phyloP scores from a whole-genome alignment of 495 filamentous ascomycete species.

The Parachaetomium inaequale region DNA sequence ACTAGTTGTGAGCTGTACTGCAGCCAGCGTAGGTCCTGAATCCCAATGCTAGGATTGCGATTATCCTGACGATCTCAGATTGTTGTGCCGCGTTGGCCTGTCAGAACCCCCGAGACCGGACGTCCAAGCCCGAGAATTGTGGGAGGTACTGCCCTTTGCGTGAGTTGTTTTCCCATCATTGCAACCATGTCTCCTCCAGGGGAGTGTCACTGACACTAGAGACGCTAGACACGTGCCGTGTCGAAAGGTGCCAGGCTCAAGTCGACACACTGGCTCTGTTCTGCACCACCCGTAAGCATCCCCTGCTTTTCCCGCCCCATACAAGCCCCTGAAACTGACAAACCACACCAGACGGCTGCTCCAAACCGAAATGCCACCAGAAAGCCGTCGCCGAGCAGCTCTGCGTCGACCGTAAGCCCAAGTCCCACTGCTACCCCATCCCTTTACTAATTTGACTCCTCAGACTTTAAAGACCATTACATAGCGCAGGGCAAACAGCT shows the following conservation, averaged over 20 bases:
- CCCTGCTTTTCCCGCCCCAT: neutral
- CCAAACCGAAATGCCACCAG: slow-evolving; percentile 21
- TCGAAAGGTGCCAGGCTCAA: slow-evolving; percentile 17
- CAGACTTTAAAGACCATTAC: slow-evolving; percentile 30
- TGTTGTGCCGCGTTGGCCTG: slow-evolving; percentile 18
- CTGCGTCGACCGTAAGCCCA: slow-evolving; percentile 22
- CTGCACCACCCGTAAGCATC: slow-evolving; percentile 21
- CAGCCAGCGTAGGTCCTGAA: slow-evolving; percentile 26
- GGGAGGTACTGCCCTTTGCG: slow-evolving; percentile 24
- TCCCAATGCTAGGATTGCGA: neutral
- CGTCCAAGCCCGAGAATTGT: neutral
- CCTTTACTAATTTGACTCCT: neutral
- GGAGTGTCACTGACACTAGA: neutral
- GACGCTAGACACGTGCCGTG: slow-evolving; percentile 26
- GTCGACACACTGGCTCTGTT: slow-evolving; percentile 22
- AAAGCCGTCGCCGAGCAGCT: slow-evolving; percentile 22
- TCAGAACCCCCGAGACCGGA: slow-evolving; percentile 8
- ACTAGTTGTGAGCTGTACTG: slow-evolving; percentile 24
- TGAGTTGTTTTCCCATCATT: slow-evolving; percentile 1
- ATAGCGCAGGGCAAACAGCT: slow-evolving; percentile 23
- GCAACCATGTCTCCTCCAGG: too few relatives aligned
- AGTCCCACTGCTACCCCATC: neutral
- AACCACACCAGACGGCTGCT: slow-evolving; percentile 18
- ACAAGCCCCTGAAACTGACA: neutral
- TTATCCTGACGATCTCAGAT: slow-evolving; percentile 13